Evolutionary conservation across 345 rosid species (phyloP).

Genomic region (Leavenworthia alabamica): DNA sequence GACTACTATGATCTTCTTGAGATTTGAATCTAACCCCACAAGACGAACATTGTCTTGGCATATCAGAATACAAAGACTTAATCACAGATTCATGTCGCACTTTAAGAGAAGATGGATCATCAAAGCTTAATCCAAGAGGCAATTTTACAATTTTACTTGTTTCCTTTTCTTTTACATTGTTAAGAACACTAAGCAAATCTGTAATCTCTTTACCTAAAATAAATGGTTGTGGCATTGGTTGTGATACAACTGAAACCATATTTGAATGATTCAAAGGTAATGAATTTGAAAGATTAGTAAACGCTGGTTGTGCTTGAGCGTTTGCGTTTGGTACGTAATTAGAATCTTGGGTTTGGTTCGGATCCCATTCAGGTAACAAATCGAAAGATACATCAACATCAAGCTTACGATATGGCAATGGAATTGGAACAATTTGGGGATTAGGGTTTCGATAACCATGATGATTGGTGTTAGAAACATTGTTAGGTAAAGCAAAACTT

Average conservation of each 20-base stretch:
- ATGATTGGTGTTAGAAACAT: constrained; percentile 11
- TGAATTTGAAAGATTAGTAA: background rate
- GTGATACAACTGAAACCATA: background rate
- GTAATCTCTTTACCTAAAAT: constrained; percentile 4
- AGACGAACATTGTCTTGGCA: constrained; percentile 37
- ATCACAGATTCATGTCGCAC: constrained; percentile 31
- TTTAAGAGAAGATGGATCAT: constrained; percentile 17
- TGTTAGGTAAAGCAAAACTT: constrained; percentile 8
- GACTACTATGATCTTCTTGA: constrained; percentile 36
- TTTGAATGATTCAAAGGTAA: background rate
- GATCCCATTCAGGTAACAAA: constrained; percentile 27
- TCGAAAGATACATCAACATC: constrained; percentile 4
- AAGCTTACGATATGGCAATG: constrained; percentile 19
- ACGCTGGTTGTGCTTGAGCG: background rate
- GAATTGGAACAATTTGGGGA: constrained; percentile 20
- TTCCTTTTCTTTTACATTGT: background rate
- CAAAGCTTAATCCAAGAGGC: background rate
- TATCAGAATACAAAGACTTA: constrained; percentile 26
- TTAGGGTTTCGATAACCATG: constrained; percentile 11
- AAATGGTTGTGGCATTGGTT: background rate
- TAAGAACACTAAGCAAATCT: background rate
- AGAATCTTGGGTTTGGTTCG: background rate
- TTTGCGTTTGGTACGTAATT: background rate
- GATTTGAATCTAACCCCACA: constrained; percentile 36
- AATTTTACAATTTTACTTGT: background rate